Base-by-base conservation (phyloP, 2,329 filamentous ascomycete species). In the Hypocrella siamensis region DNA sequence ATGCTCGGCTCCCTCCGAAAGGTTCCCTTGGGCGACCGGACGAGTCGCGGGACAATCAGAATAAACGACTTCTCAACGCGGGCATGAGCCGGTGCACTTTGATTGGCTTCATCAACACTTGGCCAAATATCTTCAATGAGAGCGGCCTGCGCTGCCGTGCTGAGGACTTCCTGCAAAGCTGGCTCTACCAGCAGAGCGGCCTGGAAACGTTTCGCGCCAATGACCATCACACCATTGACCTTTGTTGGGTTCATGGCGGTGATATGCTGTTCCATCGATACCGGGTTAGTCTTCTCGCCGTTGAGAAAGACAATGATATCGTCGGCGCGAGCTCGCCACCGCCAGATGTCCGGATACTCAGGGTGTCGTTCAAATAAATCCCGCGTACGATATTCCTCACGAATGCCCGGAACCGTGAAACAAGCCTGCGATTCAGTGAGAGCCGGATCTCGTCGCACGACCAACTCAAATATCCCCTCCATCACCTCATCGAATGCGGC, bases 221-320 rank as follows among this genome's bases (percentile, higher is more conserved):
- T 12, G 12, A 22, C 8, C 21, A 22, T 8, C 8, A 12, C 21
- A 22, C 21, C 21, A 22, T 15, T 15, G 6, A 35, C 11, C 26
- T 35, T 21, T 22, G 21, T 7, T 6, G 17, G 21, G 18, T 35
- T 27, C 8, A 17, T 30, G 17, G 33, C 28, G 10, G 31, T 11
- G 19, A 35, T 28, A 10, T 35, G 29, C 10, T 31, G 17, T 15
- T 35, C 33, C 26, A 31, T 30, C 10, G 33, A 35, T 8, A 35
- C 17, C 4, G 33, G 33, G 16, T 35, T 35, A 8, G 22, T 35
- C 15, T 35, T 35, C 19, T 35, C 33, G 14, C 33, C 33, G 22
- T 35, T 35, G 16, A 35, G 24, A 16, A 35, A 31, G 10, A 35
- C 33, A 17, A 35, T 35, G 16, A 35, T 35, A 26, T 35, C 33